Conservation (phyloP, 148 eudicot genomes). For the Silene uniflora region DNA sequence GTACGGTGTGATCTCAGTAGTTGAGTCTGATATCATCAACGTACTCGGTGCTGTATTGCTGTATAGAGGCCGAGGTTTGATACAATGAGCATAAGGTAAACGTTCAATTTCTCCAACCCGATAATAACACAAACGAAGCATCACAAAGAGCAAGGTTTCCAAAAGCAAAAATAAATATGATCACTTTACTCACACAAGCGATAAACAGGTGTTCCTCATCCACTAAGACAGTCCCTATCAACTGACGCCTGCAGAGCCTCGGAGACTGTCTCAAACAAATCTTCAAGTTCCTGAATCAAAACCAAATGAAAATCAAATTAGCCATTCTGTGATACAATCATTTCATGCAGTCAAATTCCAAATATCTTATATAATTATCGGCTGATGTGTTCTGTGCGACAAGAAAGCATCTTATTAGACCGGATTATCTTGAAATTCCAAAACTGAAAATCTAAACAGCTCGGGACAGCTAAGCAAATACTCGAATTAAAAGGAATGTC, state of each 20-base stretch:
- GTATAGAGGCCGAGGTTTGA: too few relatives aligned
- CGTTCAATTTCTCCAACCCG: background rate
- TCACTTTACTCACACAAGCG: slow-evolving; percentile 66
- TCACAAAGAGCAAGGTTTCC: background rate
- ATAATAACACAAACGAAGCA: background rate
- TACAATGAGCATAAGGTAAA: too few relatives aligned
- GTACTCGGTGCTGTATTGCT: too few relatives aligned
- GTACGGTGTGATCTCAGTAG: too few relatives aligned
- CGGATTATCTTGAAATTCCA: background rate
- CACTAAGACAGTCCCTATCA: slow-evolving; percentile 90
- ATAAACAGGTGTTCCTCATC: slow-evolving; percentile 98
- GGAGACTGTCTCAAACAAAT: slow-evolving; percentile 86
- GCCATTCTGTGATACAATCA: too few relatives aligned
- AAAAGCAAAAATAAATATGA: background rate
- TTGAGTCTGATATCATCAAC: too few relatives aligned
- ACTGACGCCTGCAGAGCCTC: slow-evolving; percentile 86
- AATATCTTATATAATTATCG: background rate
- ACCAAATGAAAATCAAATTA: too few relatives aligned
- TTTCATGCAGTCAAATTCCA: background rate
- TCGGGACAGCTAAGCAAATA: background rate
- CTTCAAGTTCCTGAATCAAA: slow-evolving; percentile 73
- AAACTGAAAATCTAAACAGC: background rate
- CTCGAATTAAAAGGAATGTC: too few relatives aligned
- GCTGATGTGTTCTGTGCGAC: background rate
- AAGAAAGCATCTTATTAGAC: background rate